Evolutionary conservation across 2,329 filamentous ascomycete genomes (phyloP).

Genomic region (Fusarium tanahbumbuense): DNA sequence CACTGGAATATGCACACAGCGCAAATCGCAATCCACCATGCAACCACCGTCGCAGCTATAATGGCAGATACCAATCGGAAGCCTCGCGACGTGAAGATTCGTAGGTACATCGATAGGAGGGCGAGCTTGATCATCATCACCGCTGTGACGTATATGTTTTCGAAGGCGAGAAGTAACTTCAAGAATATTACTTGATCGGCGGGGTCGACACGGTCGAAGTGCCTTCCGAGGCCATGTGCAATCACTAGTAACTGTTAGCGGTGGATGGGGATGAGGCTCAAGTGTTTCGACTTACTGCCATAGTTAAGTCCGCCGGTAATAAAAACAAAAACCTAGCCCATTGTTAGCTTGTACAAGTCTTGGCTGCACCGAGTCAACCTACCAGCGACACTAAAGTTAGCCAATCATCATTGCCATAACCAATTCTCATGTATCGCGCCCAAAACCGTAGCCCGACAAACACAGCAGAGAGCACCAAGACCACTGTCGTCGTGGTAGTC

Average conservation of each 20-base stretch:
- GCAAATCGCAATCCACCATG: constrained; percentile 34
- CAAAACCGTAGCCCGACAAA: constrained; percentile 27
- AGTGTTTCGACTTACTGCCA: constrained; percentile 3
- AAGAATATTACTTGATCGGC: constrained; percentile 14
- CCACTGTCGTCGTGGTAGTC: constrained; percentile 11
- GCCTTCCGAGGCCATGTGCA: constrained; percentile 26
- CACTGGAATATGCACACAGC: constrained; percentile 35
- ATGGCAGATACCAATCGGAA: constrained; percentile 13
- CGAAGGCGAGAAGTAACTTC: constrained; percentile 32
- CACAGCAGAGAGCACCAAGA: constrained; percentile 1
- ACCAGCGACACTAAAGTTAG: constrained; percentile 23
- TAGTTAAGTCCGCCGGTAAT: constrained; percentile 27
- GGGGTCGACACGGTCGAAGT: not conserved
- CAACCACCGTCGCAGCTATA: constrained; percentile 13
- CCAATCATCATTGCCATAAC: constrained; percentile 27
- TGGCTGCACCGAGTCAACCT: not conserved
- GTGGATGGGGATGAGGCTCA: fast-evolving
- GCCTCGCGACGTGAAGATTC: constrained; percentile 24
- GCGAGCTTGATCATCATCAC: constrained; percentile 35
- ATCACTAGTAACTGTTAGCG: constrained; percentile 21
- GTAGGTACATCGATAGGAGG: constrained; percentile 26
- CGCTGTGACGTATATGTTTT: constrained; percentile 27
- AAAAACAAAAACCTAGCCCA: constrained; percentile 19
- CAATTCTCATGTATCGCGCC: constrained; percentile 17
- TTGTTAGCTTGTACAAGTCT: constrained; percentile 3